Evolutionary conservation across 805 yeast species (phyloP), one percentile per base, ranked within the genome.

Genomic region (Nakazawaea ambrosiae): DNA sequence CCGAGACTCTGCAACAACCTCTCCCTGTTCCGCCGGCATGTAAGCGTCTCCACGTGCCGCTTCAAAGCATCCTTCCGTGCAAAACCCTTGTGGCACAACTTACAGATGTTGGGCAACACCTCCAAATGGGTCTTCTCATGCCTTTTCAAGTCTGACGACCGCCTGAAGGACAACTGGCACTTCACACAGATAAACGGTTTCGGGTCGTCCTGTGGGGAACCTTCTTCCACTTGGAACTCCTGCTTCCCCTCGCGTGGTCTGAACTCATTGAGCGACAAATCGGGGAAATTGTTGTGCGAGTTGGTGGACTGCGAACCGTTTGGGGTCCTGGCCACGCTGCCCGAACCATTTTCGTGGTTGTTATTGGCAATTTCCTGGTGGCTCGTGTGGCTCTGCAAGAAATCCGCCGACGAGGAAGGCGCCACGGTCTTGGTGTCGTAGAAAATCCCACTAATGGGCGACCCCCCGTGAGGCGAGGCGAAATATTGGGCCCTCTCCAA

Each of bases 1-100:
- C 63, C 65, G 20, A 60, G 55, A 31, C 57, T 57, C 16, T 48
- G 50, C 31, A 62, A 41, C 36, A 72, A 44, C 51, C 78, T 72
- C 39, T 74, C 79, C 27, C 85, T 70, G 51, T 83, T 83, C 39
- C 92, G 54, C 45, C 73, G 73, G 61, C 94, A 83, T 0, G 92
- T 83, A 43, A 79, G 59, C 0, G 94, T 83, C 35, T 81, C 81
- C 39, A 66, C 65, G 55, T 83, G 94, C 47, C 94, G 65, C 53
- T 82, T 83, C 48, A 83, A 62, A 0, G 92, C 92, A 58, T 83
- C 94, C 49, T 81, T 81, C 33, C 94, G 62, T 2, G 92, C 90
- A 66, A 83, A 83, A 0, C 92, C 89, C 51, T 83, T 83, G 26
- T 85, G 86, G 61, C 94, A 83, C 14, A 66, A 59, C 5, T 79